phyloP scores from a whole-genome alignment of 768 basidiomycete species.

The Suillus paluster region DNA sequence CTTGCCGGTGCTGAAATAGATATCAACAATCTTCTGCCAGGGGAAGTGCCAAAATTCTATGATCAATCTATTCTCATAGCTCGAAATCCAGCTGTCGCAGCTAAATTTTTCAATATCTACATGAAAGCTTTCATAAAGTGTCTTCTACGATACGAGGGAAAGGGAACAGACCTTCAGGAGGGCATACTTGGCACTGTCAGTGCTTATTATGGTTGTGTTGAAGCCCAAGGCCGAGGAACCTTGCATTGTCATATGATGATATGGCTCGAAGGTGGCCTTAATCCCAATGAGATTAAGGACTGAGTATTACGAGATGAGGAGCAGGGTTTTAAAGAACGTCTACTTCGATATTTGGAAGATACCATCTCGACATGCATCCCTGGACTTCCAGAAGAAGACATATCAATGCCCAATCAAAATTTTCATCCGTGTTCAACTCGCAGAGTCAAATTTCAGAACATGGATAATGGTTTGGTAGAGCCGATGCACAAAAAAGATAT shows the following conservation, averaged over 20 bases:
- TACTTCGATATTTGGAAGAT: constrained; percentile 29
- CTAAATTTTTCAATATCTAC: constrained; percentile 47
- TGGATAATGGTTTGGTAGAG: not conserved
- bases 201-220: constrained; percentile 46
- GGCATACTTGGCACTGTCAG: constrained; percentile 39
- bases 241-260: constrained; percentile 47
- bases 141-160: constrained; percentile 29
- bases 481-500: constrained; percentile 23
- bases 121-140: constrained; percentile 39
- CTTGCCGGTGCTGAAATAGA: constrained; percentile 41
- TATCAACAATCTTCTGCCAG: constrained; percentile 32
- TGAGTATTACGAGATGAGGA: constrained; percentile 16
- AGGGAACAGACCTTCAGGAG: constrained; percentile 14
- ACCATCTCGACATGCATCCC: constrained; percentile 17
- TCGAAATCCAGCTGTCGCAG: constrained; percentile 42
- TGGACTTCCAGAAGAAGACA: too few species aligned
- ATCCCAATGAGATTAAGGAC: constrained; percentile 34
- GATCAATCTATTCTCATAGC: constrained; percentile 43
- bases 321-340: constrained; percentile 16
- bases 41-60: constrained; percentile 32
- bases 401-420: too few species aligned
- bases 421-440: constrained; percentile 28
- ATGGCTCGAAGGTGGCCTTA: constrained; percentile 41
- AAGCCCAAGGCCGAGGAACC: constrained; percentile 43
- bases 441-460: not conserved